Evolutionary conservation across 805 yeast genomes (phyloP).

Genomic region (Cyberlindnera galapagoensis): DNA sequence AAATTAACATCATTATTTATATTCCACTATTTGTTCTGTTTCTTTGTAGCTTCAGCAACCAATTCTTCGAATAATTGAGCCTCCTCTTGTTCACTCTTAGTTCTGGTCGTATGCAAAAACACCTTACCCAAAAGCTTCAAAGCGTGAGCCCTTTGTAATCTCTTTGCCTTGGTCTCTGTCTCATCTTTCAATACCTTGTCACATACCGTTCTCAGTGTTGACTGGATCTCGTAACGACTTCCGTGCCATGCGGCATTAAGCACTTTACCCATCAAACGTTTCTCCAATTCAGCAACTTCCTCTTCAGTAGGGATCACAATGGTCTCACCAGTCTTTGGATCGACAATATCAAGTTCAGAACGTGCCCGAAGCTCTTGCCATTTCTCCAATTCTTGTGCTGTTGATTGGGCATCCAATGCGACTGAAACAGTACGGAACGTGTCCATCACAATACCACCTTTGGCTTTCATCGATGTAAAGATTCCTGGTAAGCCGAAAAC

Average conservation of each 20-base stretch:
- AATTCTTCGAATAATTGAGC: constrained; percentile 73
- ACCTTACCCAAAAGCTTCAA: constrained; percentile 56
- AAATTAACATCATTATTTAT: no score
- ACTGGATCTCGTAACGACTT: constrained; percentile 69
- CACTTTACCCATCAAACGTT: constrained; percentile 70
- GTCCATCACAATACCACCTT: constrained; percentile 67
- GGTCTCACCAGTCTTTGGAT: constrained; percentile 43
- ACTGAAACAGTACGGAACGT: constrained; percentile 64
- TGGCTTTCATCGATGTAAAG: constrained; percentile 65
- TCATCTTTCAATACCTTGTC: constrained; percentile 57
- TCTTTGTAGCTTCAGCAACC: constrained; percentile 46
- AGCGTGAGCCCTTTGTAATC: constrained; percentile 58
- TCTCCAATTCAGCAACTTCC: constrained; percentile 65
- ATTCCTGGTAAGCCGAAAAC: constrained; percentile 66
- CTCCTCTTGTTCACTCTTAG: constrained; percentile 66
- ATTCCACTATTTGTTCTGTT: constrained; percentile 11
- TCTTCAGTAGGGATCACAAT: constrained; percentile 55
- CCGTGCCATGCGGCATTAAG: constrained; percentile 84
- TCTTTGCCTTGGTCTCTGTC: constrained; percentile 36
- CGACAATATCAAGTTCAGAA: constrained; percentile 35
- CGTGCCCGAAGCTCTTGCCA: constrained; percentile 47
- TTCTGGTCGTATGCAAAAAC: constrained; percentile 51
- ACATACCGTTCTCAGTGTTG: constrained; percentile 67
- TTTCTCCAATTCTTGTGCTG: constrained; percentile 66
- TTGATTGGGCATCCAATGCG: constrained; percentile 73